Percentiles rank a stretch among this genome's conserved stretches.
phyloP scores from a whole-genome alignment of 495 filamentous ascomycete genomes.

The Acidomyces sp. region DNA sequence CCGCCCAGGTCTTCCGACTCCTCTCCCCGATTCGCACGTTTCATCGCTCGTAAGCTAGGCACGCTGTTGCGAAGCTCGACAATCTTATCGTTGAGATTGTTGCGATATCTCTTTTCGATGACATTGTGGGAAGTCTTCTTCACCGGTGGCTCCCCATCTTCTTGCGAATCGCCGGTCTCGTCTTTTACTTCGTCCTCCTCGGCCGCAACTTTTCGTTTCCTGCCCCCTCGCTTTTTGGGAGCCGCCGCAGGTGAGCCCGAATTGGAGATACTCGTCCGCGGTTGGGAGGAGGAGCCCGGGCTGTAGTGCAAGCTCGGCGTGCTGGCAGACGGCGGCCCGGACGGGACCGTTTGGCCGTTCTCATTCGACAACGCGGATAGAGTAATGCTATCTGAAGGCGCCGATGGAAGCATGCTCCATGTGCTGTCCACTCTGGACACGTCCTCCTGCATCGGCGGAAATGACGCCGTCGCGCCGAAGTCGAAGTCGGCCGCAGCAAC shows the following conservation, averaged over 20 bases:
- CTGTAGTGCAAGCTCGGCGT: conserved; percentile 26
- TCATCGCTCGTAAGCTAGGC: conserved; percentile 67
- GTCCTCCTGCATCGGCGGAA: background rate
- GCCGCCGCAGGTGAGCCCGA: conserved; percentile 22
- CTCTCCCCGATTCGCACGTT: conserved; percentile 40
- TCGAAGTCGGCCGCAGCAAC: conserved; percentile 7
- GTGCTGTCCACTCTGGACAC: conserved; percentile 9
- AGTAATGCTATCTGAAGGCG: conserved; percentile 7
- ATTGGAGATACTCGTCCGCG: conserved; percentile 18
- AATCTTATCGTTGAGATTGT: conserved; percentile 94
- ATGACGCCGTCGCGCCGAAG: conserved; percentile 1
- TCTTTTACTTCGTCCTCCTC: conserved; percentile 31
- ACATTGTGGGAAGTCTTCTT: conserved; percentile 97
- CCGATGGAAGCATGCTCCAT: conserved; percentile 9
- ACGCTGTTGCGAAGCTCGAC: conserved; percentile 79
- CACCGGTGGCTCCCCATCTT: conserved; percentile 55
- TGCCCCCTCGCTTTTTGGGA: conserved; percentile 18
- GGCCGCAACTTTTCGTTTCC: conserved; percentile 52
- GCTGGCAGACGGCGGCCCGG: conserved; percentile 12
- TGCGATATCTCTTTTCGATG: conserved; percentile 93
- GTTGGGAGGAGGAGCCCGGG: conserved; percentile 19
- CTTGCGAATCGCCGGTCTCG: conserved; percentile 30
- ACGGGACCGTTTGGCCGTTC: conserved; percentile 1
- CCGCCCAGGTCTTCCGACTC: conserved; percentile 70
- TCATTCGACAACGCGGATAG: conserved; percentile 21